These are phyloP conservation scores for Colletotrichum salicis DNA, from an alignment of 2,329 filamentous ascomycete species.

Conservation along the genomic window DNA sequence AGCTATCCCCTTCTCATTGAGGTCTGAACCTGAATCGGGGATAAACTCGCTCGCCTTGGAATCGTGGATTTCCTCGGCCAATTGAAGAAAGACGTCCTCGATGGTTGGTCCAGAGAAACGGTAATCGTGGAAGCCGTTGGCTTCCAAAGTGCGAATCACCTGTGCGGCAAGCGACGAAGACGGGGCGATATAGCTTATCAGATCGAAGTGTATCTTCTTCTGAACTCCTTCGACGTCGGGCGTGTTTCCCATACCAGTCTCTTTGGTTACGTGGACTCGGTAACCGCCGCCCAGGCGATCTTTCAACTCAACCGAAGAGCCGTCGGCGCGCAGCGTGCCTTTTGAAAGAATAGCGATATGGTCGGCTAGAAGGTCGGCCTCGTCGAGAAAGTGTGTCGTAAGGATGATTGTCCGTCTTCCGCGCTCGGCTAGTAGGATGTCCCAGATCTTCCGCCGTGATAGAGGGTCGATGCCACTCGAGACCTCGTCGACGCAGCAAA, in stretches of 20 bases:
- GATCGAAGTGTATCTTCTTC: conserved; percentile 73
- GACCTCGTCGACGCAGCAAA: conserved; percentile 93
- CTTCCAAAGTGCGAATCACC: conserved; percentile 77
- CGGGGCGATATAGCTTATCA: conserved; percentile 77
- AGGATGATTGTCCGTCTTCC: conserved; percentile 84
- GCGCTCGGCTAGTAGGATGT: conserved; percentile 87
- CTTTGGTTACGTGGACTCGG: conserved; percentile 78
- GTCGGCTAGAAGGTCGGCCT: conserved; percentile 89
- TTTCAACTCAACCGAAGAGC: conserved; percentile 88
- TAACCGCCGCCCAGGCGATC: conserved; percentile 85
- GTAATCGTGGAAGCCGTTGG: conserved; percentile 76
- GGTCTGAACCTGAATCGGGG: conserved; percentile 8
- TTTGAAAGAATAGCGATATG: conserved; percentile 90
- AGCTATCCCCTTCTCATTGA: conserved; percentile 42
- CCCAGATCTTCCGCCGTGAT: conserved; percentile 90
- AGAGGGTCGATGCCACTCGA: conserved; percentile 89
- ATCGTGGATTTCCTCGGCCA: conserved; percentile 80
- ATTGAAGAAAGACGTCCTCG: conserved; percentile 89
- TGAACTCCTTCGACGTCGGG: conserved; percentile 65
- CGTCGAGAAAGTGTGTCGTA: conserved; percentile 94
- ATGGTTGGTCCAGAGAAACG: conserved; percentile 90
- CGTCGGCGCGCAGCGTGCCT: conserved; percentile 82
- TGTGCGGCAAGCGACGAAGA: conserved; percentile 76
- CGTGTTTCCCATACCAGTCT: conserved; percentile 57
- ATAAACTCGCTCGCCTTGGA: conserved; percentile 34